Conservation (phyloP, 495 filamentous ascomycete genomes). For the Penicilliopsis zonata region DNA sequence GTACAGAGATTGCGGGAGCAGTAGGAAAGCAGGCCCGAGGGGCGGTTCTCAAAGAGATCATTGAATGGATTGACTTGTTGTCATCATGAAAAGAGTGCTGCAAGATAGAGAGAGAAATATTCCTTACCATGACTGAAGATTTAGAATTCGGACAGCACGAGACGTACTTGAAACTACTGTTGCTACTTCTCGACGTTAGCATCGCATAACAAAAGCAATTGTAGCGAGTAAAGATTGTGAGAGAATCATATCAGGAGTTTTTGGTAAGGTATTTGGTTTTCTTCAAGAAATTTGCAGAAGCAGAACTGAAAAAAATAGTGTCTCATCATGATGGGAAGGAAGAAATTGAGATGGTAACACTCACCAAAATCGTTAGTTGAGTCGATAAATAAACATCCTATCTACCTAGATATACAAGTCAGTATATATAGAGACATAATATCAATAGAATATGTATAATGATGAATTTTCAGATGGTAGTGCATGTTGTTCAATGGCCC, state of each 20-base stretch:
- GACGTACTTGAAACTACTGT: too few species aligned
- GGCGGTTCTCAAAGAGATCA: conserved; percentile 60
- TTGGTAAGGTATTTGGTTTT: conserved; percentile 71
- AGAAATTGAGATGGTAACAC: too few species aligned
- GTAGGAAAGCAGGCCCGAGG: conserved; percentile 21
- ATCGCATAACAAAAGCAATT: conserved; percentile 1
- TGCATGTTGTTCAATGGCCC: conserved; percentile 98
- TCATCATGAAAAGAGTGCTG: conserved; percentile 86
- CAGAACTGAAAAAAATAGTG: conserved; percentile 75
- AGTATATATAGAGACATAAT: conserved; percentile 1
- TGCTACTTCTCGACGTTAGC: conserved; percentile 3
- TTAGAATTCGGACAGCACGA: too few species aligned
- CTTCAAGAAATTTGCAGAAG: conserved; percentile 78
- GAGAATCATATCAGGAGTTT: conserved; percentile 50
- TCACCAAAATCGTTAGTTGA: background rate
- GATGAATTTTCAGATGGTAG: conserved; percentile 96
- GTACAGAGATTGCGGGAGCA: too few species aligned
- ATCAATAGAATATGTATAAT: too few species aligned
- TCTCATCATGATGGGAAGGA: conserved; percentile 89
- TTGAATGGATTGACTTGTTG: conserved; percentile 99
- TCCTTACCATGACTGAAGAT: too few species aligned
- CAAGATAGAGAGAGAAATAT: too few species aligned
- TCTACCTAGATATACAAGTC: conserved; percentile 2
- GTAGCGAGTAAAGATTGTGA: too few species aligned
- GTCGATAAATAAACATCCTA: background rate